Evolutionary conservation across 345 rosid genomes (phyloP).

Genomic region (Rhodamnia argentea): DNA sequence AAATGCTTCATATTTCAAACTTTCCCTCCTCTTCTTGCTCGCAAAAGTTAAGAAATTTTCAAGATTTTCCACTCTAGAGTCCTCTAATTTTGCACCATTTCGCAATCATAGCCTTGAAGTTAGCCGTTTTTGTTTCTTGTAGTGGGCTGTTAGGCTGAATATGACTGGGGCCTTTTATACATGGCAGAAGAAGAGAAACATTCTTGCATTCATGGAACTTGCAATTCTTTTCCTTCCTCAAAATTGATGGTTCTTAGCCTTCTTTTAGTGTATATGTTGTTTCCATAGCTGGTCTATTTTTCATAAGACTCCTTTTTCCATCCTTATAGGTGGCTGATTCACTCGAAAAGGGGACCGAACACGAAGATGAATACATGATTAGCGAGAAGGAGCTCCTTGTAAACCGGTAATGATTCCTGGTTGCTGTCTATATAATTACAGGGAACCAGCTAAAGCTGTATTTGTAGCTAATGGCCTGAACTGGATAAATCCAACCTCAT

Average conservation of each 20-base stretch:
- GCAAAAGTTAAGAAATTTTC: not conserved
- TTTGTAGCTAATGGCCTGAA: not conserved
- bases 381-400: slow-evolving; percentile 98
- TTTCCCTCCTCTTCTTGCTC: not conserved
- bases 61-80: not conserved
- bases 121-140: not conserved
- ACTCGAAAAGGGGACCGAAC: slow-evolving; percentile 98
- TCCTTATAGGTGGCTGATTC: slow-evolving; percentile 80
- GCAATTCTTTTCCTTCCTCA: not conserved
- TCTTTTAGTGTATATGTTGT: not conserved
- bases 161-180: not conserved
- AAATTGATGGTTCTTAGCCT: not conserved
- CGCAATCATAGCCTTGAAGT: not conserved
- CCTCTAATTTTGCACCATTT: not conserved
- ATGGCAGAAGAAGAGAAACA: not conserved
- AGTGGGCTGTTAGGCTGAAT: not conserved
- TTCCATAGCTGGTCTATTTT: not conserved
- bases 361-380: slow-evolving; percentile 99
- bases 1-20: not conserved
- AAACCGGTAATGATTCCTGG: slow-evolving; percentile 44
- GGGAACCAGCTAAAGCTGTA: not conserved
- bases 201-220: not conserved
- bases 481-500: not conserved
- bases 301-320: not conserved
- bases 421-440: not conserved